Evolutionary conservation across 441 rosid genomes (phyloP), one percentile per base, ranked within the genome.

Genomic region (Erodium moschatum): DNA sequence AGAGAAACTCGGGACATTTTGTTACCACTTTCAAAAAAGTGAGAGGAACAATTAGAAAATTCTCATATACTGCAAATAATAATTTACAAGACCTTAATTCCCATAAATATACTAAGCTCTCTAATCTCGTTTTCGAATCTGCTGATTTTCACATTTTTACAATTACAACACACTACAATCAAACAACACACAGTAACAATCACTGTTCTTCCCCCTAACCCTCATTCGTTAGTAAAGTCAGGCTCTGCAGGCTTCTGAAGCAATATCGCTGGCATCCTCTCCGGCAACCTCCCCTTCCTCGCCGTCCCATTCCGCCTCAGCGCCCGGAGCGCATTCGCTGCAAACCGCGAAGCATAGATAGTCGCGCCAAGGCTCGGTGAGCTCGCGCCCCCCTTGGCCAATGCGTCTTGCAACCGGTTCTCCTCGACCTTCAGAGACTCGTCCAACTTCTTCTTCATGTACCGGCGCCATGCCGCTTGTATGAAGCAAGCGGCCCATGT

Each of bases 401-500:
- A 75, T 72, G 93, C 98, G 44, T 84, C 89, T 67, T 89, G 90
- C 73, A 91, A 72, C 70, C 90, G 76, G 10, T 84, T 73, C 76
- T 91, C 97, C 68, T 89, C 89, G 71, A 81, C 84, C 52, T 68
- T 74, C 38, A 87, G 83, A n/a, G 89, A 67, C 70, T 91, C 92
- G 69, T 87, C 94, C 0, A 75, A 81, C 73, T 86, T 91, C 94
- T 83, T 91, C 78, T 78, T 85, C 20, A 69, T 66, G 69, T 85
- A 81, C 6, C 91, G 83, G 9, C 89, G 87, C 96, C 96, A 91
- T 1, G 91, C 91, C 6, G 94, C 90, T 83, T 88, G 96, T 72
- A 89, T 86, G 70, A 84, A 89, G 69, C 92, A 89, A 33, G 97
- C 97, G 0, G 97, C 97, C 97, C 97, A 91, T 0, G 89, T 83